A percentile compares a stretch with the other conserved stretches of the same genome.
Conservation (phyloP, 2,329 filamentous ascomycete genomes). For the Aaosphaeria pasadenensis region DNA sequence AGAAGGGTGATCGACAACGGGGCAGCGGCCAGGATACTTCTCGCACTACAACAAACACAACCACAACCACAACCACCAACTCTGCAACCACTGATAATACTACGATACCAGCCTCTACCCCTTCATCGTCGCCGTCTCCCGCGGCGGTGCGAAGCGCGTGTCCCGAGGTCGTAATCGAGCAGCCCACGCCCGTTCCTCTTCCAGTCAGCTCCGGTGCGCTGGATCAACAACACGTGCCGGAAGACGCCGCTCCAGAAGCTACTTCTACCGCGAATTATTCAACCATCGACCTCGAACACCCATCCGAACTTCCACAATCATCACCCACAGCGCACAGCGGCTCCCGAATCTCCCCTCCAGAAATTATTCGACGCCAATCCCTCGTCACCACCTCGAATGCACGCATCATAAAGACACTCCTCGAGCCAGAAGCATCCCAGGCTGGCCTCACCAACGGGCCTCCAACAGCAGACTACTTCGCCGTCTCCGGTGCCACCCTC, state of each 20-base stretch:
- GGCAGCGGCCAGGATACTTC: neutral
- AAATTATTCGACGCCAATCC: constrained; percentile 40
- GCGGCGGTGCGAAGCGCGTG: constrained; percentile 10
- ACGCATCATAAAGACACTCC: constrained; percentile 50
- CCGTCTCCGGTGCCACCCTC: constrained; percentile 27
- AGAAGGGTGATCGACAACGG: neutral
- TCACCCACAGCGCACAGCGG: constrained; percentile 3
- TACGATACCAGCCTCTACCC: constrained; percentile 7
- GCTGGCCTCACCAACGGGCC: constrained; percentile 19
- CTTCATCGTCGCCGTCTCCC: constrained; percentile 6
- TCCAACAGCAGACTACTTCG: constrained; percentile 39
- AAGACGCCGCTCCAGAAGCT: constrained; percentile 4
- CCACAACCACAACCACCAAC: constrained; percentile 8
- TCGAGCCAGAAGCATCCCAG: constrained; percentile 42
- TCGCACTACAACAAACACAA: constrained; percentile 12
- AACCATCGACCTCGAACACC: constrained; percentile 8
- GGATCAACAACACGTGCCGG: constrained; percentile 1
- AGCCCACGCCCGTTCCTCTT: constrained; percentile 29
- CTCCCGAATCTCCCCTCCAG: constrained; percentile 39
- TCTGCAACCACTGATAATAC: constrained; percentile 6
- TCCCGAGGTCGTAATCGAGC: constrained; percentile 30
- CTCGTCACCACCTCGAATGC: constrained; percentile 40
- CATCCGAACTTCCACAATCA: constrained; percentile 10
- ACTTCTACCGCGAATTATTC: neutral
- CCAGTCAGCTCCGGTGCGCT: constrained; percentile 17